phyloP scores from a whole-genome alignment of 768 basidiomycete genomes.

The Termitomyces sp. region DNA sequence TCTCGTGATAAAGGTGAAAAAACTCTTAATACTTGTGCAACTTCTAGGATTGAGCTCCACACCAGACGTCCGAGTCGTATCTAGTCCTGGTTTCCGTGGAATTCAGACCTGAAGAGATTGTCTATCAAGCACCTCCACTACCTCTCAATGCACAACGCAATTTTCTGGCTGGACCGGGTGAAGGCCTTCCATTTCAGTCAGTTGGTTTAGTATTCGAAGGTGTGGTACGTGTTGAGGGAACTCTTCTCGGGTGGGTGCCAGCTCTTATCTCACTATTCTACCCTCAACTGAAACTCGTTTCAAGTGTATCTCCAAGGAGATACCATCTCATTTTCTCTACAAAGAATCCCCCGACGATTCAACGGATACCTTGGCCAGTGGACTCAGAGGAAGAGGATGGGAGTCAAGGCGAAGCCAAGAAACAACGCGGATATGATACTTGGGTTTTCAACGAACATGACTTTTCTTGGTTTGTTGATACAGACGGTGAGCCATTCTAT shows the following conservation, averaged over 20 bases:
- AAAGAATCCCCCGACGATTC: slow-evolving; percentile 67
- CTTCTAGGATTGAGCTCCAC: not conserved
- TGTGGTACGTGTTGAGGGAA: slow-evolving; percentile 75
- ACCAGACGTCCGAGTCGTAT: slow-evolving; percentile 78
- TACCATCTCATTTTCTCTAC: slow-evolving; percentile 74
- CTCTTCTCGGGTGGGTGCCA: slow-evolving; percentile 56
- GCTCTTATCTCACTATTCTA: not conserved
- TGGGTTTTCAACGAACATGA: slow-evolving; percentile 68
- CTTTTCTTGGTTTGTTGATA: slow-evolving; percentile 71
- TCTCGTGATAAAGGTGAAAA: slow-evolving; percentile 74
- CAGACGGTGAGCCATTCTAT: slow-evolving; percentile 50
- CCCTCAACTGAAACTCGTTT: slow-evolving; percentile 2
- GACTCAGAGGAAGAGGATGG: slow-evolving; percentile 36
- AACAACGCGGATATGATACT: slow-evolving; percentile 54
- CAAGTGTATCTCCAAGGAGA: slow-evolving; percentile 72
- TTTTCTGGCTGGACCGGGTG: slow-evolving; percentile 80
- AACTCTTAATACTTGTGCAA: not conserved
- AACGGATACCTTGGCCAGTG: slow-evolving; percentile 82
- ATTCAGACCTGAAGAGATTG: slow-evolving; percentile 49
- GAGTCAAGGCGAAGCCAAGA: slow-evolving; percentile 26
- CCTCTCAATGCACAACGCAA: slow-evolving; percentile 56
- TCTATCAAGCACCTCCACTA: slow-evolving; percentile 52
- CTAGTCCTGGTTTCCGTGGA: slow-evolving; percentile 72
- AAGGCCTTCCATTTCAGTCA: slow-evolving; percentile 67
- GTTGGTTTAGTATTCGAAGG: slow-evolving; percentile 74